Base-by-base conservation (phyloP, 441 rosid genomes). In the Brassica hybrid region DNA sequence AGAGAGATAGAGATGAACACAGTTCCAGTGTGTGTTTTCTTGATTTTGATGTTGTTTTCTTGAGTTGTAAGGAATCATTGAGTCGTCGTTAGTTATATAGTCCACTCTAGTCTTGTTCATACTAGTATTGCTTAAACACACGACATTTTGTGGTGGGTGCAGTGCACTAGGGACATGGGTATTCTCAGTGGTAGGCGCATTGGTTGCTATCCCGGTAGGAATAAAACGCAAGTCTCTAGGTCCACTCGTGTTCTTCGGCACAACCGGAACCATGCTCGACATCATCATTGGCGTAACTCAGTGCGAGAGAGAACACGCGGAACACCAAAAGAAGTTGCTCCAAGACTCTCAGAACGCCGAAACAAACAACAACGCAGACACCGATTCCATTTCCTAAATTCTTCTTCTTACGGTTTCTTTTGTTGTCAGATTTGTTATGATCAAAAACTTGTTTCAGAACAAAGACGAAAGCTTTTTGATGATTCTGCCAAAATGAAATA, bases 141-240 rank as follows among this genome's bases (percentile, higher is more conserved):
- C 13, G 18, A 54, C 13, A 63, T 90, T 91, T 41, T 34, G 5
- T 10, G 2, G 38, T 34, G n/a, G 16, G 36, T 73, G 75, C 85
- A 92, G 97, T 73, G 97, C 98, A 72, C 69, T 92, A 85, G 98
- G 97, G 17, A 92, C 98, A 17, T 92, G 97, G 97, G 89, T 94
- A 48, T 94, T 94, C 84, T 91, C 98, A 4, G 93, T 89, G 1
- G 84, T 84, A 0, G 97, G 97, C 5, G 97, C 97, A 77, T 84
- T 94, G 84, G 72, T 91, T 11, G 98, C 97, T 2, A 94, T 92
- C 77, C 98, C 98, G 0, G 90, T 91, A 6, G 98, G 98, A 19
- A 94, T 94, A 57, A 92, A 88, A 74, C 86, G 91, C 52, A 94
- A 92, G 83, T 94, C 97, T 48, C 75, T 94, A 21, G 96, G 85